These are phyloP conservation scores for Beta vulgaris DNA, from an alignment of 148 eudicot species.

Conservation along the genomic window DNA sequence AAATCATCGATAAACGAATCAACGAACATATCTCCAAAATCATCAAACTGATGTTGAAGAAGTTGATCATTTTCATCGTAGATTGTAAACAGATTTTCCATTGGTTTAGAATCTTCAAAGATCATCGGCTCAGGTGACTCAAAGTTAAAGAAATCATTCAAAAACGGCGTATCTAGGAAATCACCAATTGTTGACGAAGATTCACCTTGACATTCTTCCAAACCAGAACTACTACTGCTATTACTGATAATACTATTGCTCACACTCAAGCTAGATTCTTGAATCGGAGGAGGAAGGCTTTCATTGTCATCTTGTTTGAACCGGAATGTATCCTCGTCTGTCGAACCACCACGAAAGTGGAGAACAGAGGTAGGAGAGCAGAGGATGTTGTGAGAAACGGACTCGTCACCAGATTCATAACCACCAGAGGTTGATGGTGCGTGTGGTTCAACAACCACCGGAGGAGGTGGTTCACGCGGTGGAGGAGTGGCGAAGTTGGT, in stretches of 20 bases:
- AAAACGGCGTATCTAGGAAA: conserved; percentile 29
- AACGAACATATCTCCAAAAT: conserved; percentile 27
- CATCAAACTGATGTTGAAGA: conserved; percentile 18
- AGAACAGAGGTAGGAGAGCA: conserved; percentile 70
- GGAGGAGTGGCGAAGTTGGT: conserved; percentile 67
- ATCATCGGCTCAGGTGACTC: conserved; percentile 40
- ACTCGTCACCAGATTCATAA: conserved; percentile 57
- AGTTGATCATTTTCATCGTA: background rate
- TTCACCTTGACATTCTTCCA: conserved; percentile 41
- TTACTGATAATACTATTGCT: background rate
- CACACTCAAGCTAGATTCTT: too few relatives aligned
- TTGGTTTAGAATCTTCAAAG: conserved; percentile 27
- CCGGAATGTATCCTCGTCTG: conserved; percentile 21
- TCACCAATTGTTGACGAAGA: conserved; percentile 6
- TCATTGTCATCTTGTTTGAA: conserved; percentile 20
- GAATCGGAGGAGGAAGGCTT: background rate
- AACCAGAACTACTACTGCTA: background rate
- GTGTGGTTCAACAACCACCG: conserved; percentile 8
- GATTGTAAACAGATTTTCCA: conserved; percentile 3
- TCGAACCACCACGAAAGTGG: conserved; percentile 10
- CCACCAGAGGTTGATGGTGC: conserved; percentile 22
- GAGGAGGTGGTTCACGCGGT: conserved; percentile 7
- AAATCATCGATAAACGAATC: conserved; percentile 28
- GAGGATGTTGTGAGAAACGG: conserved; percentile 32
- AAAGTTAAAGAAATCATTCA: conserved; percentile 50